Base-by-base conservation (phyloP, 192 early-diverging fungal species). In the Bifiguratus adelaidae region DNA sequence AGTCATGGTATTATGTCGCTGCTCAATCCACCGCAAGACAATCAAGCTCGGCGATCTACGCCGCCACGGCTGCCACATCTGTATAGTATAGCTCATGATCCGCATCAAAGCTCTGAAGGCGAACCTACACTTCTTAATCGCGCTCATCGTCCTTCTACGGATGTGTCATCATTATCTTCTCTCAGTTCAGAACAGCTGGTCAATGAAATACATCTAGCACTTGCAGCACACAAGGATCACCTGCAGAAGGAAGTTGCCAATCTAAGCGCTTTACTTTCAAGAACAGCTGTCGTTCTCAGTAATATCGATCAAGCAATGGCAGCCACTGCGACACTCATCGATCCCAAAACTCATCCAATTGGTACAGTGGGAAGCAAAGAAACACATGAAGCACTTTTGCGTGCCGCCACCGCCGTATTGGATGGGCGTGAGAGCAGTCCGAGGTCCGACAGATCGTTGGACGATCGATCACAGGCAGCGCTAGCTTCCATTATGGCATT, bases 211-310 rank as follows among this genome's bases (percentile, higher is more conserved):
- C 53, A 67, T 23, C 58, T 74, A 44, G 59, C 71, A 12, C 55
- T 78, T 9, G 59, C 71, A 47, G 67, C 73, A 41, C 73, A 74
- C 38, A 56, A 73, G 13, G 62, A 75, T 42, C 73, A 78, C 32
- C 30, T 78, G 23, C 70, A 73, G 35, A 53, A 70, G 9, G 70
- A 78, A 50, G 73, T 78, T 8, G 52, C 65, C 3, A 61, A 73
- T 55, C 35, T 78, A 6, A 68, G 64, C 9, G 65, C 60, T 55
- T 41, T 78, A 8, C 42, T 78, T 4, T 70, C 52, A 20, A 57
- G 66, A 28, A 72, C 76, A 3, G 67, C 73, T 15, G 76, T 73
- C 8, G 67, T 78, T 15, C 48, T 78, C 15, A 58, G 57, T 52
- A 69, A 65, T 7, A 54, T 78, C 2, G 73, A 78, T 44, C 55